Evolutionary conservation across 768 basidiomycete species (phyloP).

Genomic region (Suillus subluteus): DNA sequence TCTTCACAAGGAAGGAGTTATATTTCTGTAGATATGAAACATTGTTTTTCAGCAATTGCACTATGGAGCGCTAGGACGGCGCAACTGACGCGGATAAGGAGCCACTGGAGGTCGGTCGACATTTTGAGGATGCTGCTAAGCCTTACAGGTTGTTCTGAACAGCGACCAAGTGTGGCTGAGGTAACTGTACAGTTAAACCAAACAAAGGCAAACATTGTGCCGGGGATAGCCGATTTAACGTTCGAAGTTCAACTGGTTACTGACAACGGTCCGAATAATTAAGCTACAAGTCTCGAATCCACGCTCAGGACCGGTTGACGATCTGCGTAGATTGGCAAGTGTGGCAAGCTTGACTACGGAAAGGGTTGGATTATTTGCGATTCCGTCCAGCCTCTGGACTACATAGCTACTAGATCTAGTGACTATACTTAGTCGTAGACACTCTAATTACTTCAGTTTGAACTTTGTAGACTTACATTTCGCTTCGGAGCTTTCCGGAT

Average conservation of each 20-base stretch:
- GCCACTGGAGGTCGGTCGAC: constrained; percentile 93
- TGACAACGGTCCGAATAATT: too few relatives aligned
- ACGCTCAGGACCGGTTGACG: not conserved
- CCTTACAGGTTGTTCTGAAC: constrained; percentile 15
- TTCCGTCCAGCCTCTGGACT: not conserved
- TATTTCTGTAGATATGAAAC: constrained; percentile 52
- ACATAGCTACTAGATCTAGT: not conserved
- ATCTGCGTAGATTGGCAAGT: not conserved
- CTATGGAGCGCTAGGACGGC: not conserved
- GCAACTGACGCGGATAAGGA: constrained; percentile 78
- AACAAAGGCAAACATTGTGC: constrained; percentile 27
- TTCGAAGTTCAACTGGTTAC: too few relatives aligned
- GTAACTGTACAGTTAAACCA: constrained; percentile 35
- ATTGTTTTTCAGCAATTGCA: constrained; percentile 5
- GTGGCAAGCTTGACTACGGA: not conserved
- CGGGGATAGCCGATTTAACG: constrained; percentile 14
- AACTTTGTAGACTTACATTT: not conserved
- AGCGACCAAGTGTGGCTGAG: constrained; percentile 35
- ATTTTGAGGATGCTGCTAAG: constrained; percentile 47
- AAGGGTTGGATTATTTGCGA: not conserved
- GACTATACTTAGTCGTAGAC: not conserved
- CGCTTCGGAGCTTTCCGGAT: constrained; percentile 1
- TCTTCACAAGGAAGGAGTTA: constrained; percentile 88
- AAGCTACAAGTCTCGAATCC: too few relatives aligned
- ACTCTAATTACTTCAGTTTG: too few relatives aligned